A percentile compares a stretch with the other conserved stretches of the same genome.
These are phyloP conservation scores for Scedosporium apiospermum DNA, from an alignment of 2,329 filamentous ascomycete species.

Conservation along the genomic window DNA sequence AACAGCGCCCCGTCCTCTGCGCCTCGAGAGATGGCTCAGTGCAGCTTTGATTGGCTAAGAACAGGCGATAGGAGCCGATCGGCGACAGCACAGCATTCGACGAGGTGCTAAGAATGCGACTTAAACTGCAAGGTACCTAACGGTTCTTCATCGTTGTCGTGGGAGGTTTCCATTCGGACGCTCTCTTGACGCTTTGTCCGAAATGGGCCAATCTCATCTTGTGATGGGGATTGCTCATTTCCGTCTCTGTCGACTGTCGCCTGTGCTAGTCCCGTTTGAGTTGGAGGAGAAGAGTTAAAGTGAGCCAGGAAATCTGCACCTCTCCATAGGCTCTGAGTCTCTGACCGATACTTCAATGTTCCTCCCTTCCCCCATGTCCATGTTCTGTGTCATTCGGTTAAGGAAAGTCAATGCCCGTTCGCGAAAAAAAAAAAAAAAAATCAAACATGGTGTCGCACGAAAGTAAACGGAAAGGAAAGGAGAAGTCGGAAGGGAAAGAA, in stretches of 20 bases:
- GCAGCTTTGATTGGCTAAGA: too few species aligned
- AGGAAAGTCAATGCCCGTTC: neutral
- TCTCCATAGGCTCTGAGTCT: too few species aligned
- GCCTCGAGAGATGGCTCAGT: too few species aligned
- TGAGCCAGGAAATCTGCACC: too few species aligned
- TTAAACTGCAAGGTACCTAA: neutral
- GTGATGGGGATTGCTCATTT: neutral
- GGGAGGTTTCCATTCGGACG: neutral
- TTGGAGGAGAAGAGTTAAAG: too few species aligned
- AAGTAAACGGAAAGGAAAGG: neutral
- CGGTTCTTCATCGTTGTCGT: neutral
- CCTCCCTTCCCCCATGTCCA: neutral
- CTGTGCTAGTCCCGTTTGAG: too few species aligned
- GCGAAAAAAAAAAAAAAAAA: neutral
- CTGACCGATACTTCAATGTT: too few species aligned
- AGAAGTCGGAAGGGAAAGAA: too few species aligned
- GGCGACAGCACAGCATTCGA: too few species aligned
- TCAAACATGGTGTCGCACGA: neutral
- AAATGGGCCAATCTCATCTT: neutral
- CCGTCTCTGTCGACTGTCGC: neutral
- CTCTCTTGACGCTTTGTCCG: neutral
- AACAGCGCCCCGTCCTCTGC: too few species aligned
- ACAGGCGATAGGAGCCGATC: too few species aligned
- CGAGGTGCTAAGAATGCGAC: neutral
- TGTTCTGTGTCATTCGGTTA: neutral